Evolutionary conservation across 768 basidiomycete species (phyloP).

Genomic region (Lactifluus hygrophoroides): DNA sequence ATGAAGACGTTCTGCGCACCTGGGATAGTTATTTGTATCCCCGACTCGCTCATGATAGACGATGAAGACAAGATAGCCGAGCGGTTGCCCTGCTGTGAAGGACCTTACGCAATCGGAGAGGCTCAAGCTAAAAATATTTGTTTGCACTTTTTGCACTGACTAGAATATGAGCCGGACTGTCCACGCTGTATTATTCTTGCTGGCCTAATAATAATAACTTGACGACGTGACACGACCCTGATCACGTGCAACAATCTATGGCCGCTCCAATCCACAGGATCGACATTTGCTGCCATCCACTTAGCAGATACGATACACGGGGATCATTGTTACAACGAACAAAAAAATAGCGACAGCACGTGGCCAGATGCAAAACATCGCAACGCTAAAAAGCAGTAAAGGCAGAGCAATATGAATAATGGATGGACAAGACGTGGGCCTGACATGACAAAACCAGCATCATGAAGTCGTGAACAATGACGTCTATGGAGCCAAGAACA

Average conservation of each 20-base stretch:
- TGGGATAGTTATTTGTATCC: conserved; percentile 41
- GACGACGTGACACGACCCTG: not conserved
- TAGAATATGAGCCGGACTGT: not conserved
- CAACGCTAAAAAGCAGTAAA: conserved; percentile 18
- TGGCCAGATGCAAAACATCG: conserved; percentile 10
- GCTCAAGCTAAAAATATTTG: not conserved
- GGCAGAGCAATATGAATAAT: conserved; percentile 21
- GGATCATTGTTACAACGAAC: conserved; percentile 13
- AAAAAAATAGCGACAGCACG: conserved; percentile 6
- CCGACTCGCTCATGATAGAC: conserved; percentile 28
- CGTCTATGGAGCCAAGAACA: conserved; percentile 13
- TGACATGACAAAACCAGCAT: conserved; percentile 20
- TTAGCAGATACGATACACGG: conserved; percentile 12
- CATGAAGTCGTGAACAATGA: conserved; percentile 18
- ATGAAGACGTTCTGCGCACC: conserved; percentile 25
- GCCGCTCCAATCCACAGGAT: not conserved
- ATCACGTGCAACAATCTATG: not conserved
- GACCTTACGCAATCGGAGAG: not conserved
- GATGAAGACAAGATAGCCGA: not conserved
- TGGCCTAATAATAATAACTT: not conserved
- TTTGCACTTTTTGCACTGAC: not conserved
- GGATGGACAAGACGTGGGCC: conserved; percentile 9
- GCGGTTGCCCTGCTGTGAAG: not conserved
- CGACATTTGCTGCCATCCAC: conserved; percentile 5
- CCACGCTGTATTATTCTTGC: not conserved